These are phyloP conservation scores for Podospora comata DNA, from an alignment of 495 filamentous ascomycete genomes.

Conservation along the genomic window DNA sequence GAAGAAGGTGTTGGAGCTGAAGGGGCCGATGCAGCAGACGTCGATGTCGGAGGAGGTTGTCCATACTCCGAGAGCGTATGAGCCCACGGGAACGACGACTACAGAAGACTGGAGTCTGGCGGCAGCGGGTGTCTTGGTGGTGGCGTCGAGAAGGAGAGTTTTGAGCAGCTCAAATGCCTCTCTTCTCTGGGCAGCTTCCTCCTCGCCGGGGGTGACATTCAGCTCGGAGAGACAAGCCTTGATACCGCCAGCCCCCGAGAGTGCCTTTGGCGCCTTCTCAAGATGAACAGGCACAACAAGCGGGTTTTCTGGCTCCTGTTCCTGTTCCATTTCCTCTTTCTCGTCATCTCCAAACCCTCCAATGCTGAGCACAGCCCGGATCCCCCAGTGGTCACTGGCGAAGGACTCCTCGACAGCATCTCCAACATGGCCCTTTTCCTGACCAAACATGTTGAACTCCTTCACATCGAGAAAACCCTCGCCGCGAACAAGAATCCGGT, in stretches of 20 bases:
- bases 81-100: slow-evolving; percentile 55
- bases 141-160: slow-evolving; percentile 34
- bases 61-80: slow-evolving; percentile 58
- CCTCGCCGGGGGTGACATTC: slow-evolving; percentile 40
- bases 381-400: slow-evolving; percentile 58
- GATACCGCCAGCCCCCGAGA: slow-evolving; percentile 27
- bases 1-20: slow-evolving; percentile 55
- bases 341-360: not conserved
- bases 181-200: slow-evolving; percentile 41
- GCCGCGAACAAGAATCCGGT: slow-evolving; percentile 50
- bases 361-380: slow-evolving; percentile 43
- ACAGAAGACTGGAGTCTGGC: slow-evolving; percentile 31
- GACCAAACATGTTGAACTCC: slow-evolving; percentile 50
- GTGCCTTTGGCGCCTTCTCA: slow-evolving; percentile 17
- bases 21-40: slow-evolving; percentile 55
- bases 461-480: slow-evolving; percentile 34
- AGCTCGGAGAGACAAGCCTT: slow-evolving; percentile 29
- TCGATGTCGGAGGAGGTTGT: slow-evolving; percentile 55
- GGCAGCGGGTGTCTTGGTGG: slow-evolving; percentile 5
- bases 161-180: slow-evolving; percentile 44
- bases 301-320: slow-evolving; percentile 17
- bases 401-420: slow-evolving; percentile 22
- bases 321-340: slow-evolving; percentile 6
- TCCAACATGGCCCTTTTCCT: slow-evolving; percentile 14
- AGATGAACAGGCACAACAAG: slow-evolving; percentile 29